Evolutionary conservation across 805 yeast genomes (phyloP).

Genomic region (Candida khao-thaluensis): DNA sequence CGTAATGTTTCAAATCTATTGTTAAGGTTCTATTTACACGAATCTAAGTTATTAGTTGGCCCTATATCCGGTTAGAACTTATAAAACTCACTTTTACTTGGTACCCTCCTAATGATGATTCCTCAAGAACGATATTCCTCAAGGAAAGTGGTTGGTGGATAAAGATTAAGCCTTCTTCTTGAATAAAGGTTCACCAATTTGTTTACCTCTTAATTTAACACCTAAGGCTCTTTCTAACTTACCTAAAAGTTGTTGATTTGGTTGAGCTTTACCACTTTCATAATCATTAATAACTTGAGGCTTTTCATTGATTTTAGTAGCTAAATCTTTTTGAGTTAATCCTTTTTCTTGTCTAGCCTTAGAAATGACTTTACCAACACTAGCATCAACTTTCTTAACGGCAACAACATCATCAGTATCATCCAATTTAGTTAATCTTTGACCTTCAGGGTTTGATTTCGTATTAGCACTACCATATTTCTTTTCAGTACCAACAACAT

Average conservation of each 20-base stretch:
- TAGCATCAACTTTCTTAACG: constrained; percentile 79
- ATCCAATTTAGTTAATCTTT: constrained; percentile 89
- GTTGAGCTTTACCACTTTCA: constrained; percentile 95
- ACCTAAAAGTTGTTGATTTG: constrained; percentile 90
- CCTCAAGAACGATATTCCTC: no score
- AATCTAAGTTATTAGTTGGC: no score
- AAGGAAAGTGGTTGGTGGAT: no score
- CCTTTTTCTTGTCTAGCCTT: constrained; percentile 85
- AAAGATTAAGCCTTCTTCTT: constrained; percentile 47
- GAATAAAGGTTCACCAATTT: constrained; percentile 85
- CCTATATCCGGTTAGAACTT: no score
- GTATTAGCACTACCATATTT: constrained; percentile 70
- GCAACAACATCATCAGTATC: constrained; percentile 91
- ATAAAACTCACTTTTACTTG: no score
- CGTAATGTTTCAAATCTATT: no score
- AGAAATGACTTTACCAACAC: constrained; percentile 85
- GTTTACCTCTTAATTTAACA: constrained; percentile 92
- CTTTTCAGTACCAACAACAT: constrained; percentile 88
- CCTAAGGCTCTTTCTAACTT: constrained; percentile 94
- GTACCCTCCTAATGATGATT: no score
- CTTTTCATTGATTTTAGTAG: constrained; percentile 93
- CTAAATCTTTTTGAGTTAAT: constrained; percentile 92
- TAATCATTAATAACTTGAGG: constrained; percentile 94
- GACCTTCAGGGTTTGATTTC: constrained; percentile 82
- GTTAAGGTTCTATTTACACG: no score